Base-by-base conservation (phyloP, 108 stramenopile genomes). In the Fistulifera pelliculosa region DNA sequence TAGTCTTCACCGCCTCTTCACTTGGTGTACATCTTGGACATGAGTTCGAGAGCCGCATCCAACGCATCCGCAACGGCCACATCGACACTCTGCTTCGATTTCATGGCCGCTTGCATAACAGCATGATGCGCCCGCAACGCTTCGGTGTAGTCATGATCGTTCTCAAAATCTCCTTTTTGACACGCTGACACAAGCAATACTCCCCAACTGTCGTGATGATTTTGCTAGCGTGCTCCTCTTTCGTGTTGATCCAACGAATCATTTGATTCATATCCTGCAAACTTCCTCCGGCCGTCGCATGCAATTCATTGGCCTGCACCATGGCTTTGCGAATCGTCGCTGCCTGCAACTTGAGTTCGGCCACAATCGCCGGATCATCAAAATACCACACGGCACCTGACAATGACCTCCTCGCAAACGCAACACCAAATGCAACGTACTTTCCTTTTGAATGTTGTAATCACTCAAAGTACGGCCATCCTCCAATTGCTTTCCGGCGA, bases 391-490 rank as follows among this genome's bases (percentile, higher is more conserved):
- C 5, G 86, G 86, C 5, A 87, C 85, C 52, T 81, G 79, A 48
- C 79, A 84, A 44, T 80, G 83, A 27, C 74, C 77, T 38, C 77
- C 94, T 52, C 94, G 81, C 25, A 98, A 80, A 53, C 98, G 89
- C 43, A 99, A 80, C 38, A 96, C 96, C 69, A 97, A 73, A 75
- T 97, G 96, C 41, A 99, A 69, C 35, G 96, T 98, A 18, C 83
- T 80, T 66, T 95, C 97, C 79, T 93, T 94, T 79, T 98, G 91
- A 62, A 95, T 92, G 75, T 93, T 91, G 79, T 94, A 94, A 67
- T 95, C 96, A 16, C 80, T 70, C 43, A 96, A 70, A 47, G 90
- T 93, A 45, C 94, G 85, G 42, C 90, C 94, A 61, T 94, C 91
- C 59, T 94, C 93, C 48, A 95, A 71, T 65, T 94, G 93, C 85